Evolutionary conservation across 2,329 filamentous ascomycete species (phyloP).

Genomic region (Colletotrichum tofieldiae): DNA sequence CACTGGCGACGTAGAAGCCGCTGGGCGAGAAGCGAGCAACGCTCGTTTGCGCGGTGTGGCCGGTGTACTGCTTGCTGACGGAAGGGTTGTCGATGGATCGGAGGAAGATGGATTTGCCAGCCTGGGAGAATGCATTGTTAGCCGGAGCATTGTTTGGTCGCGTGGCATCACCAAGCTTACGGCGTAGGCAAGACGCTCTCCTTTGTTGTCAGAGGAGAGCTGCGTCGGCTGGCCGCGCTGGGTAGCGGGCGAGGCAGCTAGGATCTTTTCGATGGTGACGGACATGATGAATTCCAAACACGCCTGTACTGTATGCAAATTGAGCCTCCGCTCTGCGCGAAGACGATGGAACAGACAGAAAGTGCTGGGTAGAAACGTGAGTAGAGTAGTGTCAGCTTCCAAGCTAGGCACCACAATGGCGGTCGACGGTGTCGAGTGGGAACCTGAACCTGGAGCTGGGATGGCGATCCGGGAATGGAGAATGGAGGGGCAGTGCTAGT

Average conservation of each 20-base stretch:
- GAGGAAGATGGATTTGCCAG: conserved; percentile 96
- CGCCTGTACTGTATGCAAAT: neutral
- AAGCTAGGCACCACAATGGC: conserved; percentile 40
- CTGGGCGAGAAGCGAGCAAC: conserved; percentile 95
- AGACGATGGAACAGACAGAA: neutral
- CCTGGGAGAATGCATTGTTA: conserved; percentile 64
- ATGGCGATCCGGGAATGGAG: conserved; percentile 23
- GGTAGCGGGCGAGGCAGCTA: conserved; percentile 85
- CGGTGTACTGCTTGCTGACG: conserved; percentile 89
- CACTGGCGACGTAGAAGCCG: conserved; percentile 94
- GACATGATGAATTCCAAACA: conserved; percentile 57
- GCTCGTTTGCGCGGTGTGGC: conserved; percentile 90
- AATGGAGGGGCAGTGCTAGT: conserved; percentile 40
- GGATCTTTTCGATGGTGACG: conserved; percentile 77
- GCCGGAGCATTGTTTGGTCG: neutral
- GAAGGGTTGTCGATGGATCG: conserved; percentile 93
- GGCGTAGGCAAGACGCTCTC: conserved; percentile 93
- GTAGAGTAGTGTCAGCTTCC: conserved; percentile 26
- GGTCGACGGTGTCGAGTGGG: conserved; percentile 34
- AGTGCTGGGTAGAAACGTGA: conserved; percentile 12
- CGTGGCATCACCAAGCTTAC: conserved; percentile 67
- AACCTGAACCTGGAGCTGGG: conserved; percentile 34
- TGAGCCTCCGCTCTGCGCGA: conserved; percentile 2
- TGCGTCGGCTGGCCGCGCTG: conserved; percentile 87
- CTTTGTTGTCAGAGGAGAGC: conserved; percentile 89